A percentile compares a stretch with the other conserved stretches of the same genome.
phyloP scores from a whole-genome alignment of 305 asterid genomes.

The Plantago coronopus region DNA sequence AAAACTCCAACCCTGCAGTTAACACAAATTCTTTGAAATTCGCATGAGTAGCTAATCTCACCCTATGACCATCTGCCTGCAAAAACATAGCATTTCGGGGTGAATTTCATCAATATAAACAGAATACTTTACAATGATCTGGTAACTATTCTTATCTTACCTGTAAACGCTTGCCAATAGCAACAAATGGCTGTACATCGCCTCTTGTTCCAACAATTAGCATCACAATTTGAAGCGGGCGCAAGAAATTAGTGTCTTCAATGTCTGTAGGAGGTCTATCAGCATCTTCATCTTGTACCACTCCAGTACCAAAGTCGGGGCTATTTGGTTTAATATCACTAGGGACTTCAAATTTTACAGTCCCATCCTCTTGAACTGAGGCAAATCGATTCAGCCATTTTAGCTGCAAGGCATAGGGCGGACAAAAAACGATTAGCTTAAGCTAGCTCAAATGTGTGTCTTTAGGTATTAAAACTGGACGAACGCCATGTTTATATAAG shows the following conservation, averaged over 20 bases:
- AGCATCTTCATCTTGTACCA: slow-evolving; percentile 31
- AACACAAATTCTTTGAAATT: slow-evolving; percentile 80
- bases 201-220: slow-evolving; percentile 96
- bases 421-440: not conserved
- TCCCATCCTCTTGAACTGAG: slow-evolving; percentile 74
- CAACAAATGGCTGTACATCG: slow-evolving; percentile 93
- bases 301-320: slow-evolving; percentile 46
- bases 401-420: slow-evolving; percentile 41
- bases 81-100: slow-evolving; percentile 5
- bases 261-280: slow-evolving; percentile 29
- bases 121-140: no score
- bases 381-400: slow-evolving; percentile 61
- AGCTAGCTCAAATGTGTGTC: not conserved
- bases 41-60: slow-evolving; percentile 78
- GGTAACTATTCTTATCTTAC: slow-evolving; percentile 24
- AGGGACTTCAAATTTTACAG: slow-evolving; percentile 79
- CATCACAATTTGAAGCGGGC: slow-evolving; percentile 83
- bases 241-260: slow-evolving; percentile 40
- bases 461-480: not conserved
- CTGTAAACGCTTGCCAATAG: slow-evolving; percentile 86
- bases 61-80: slow-evolving; percentile 90
- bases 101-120: not conserved
- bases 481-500: not conserved
- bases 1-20: slow-evolving; percentile 86
- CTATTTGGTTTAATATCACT: slow-evolving; percentile 45